Evolutionary conservation across 1,139 yeast species (phyloP).

Genomic region (Meyerozyma carpophila): DNA sequence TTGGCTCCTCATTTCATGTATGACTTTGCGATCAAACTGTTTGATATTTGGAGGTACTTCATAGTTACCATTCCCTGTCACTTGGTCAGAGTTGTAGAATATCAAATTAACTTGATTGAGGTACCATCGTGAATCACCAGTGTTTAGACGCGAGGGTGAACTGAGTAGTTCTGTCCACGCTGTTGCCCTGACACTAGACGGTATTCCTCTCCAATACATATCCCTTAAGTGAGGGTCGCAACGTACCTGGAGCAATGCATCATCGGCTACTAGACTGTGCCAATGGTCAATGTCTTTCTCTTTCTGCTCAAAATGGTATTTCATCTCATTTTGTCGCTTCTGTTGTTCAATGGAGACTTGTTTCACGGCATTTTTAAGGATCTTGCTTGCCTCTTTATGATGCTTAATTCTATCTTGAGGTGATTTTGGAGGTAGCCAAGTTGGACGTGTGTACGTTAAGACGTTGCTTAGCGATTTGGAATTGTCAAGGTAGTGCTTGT

Average conservation of each 20-base stretch:
- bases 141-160: not conserved
- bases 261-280: conserved; percentile 29
- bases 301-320: conserved; percentile 20
- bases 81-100: conserved; percentile 22
- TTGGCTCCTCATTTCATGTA: not conserved
- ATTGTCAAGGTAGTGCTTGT: not conserved
- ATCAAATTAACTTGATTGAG: not conserved
- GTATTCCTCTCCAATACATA: conserved; percentile 67
- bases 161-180: not conserved
- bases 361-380: conserved; percentile 44
- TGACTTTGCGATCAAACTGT: conserved; percentile 6
- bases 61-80: conserved; percentile 49
- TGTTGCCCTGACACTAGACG: conserved; percentile 14
- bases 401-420: conserved; percentile 51
- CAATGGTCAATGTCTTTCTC: conserved; percentile 38
- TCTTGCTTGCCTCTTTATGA: conserved; percentile 45
- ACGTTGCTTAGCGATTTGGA: not conserved
- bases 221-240: conserved; percentile 29
- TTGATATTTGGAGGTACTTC: conserved; percentile 19
- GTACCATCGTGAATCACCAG: not conserved
- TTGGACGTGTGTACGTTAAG: conserved; percentile 52
- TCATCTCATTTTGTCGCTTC: conserved; percentile 20
- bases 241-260: conserved; percentile 23
- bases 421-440: conserved; percentile 64
- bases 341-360: conserved; percentile 32